These are phyloP conservation scores for Solanum chacoense DNA, from an alignment of 305 asterid species.

Conservation along the genomic window DNA sequence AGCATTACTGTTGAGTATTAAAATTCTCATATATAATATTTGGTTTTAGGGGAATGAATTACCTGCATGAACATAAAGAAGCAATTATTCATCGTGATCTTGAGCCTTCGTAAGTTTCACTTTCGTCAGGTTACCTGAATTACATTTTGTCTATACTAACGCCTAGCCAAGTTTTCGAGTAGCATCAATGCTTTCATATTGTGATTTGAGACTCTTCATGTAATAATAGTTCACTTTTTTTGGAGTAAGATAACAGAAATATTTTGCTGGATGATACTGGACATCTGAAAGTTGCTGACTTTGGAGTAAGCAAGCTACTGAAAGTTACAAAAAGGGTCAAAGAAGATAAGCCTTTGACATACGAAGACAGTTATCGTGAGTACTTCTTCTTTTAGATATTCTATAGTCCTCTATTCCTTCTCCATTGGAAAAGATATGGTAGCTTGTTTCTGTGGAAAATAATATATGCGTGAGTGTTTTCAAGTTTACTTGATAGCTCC, in stretches of 20 bases:
- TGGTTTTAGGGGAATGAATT: slow-evolving; percentile 50
- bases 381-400: neutral
- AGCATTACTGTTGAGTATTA: neutral
- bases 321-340: slow-evolving; percentile 56
- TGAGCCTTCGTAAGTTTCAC: slow-evolving; percentile 78
- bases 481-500: neutral
- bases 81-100: slow-evolving; percentile 87
- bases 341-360: slow-evolving; percentile 48
- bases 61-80: slow-evolving; percentile 64
- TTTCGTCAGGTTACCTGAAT: neutral
- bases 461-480: neutral
- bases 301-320: slow-evolving; percentile 83
- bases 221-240: neutral
- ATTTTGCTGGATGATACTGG: slow-evolving; percentile 89
- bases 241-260: slow-evolving; percentile 48
- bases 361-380: slow-evolving; percentile 63
- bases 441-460: neutral
- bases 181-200: neutral
- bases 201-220: neutral
- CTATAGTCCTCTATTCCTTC: neutral
- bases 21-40: neutral
- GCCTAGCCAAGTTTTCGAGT: neutral
- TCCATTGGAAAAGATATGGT: neutral
- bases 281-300: slow-evolving; percentile 93
- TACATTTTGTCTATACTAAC: neutral